Evolutionary conservation across 2,329 filamentous ascomycete genomes (phyloP), one percentile per base, ranked within the genome.

Genomic region (Exophiala oligosperma): DNA sequence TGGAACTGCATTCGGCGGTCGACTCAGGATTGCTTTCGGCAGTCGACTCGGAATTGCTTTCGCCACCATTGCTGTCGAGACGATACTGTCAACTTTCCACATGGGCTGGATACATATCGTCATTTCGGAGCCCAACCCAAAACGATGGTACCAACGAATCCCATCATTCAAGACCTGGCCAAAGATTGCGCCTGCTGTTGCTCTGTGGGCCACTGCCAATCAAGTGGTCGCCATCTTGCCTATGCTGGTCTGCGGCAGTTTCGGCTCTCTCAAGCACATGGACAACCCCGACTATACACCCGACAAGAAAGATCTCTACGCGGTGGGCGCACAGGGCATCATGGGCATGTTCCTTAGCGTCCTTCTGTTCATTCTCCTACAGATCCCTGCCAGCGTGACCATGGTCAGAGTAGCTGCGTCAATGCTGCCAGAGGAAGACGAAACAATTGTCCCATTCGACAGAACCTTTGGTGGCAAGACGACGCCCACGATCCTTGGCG

Each of bases 401-500:
- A 84, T 96, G 59, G 81, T 89, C 64, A 91, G 93, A 62, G 86
- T 96, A 37, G 91, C 96, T 72, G 92, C 92, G 5, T 93, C 90
- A 49, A 85, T 96, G 66, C 84, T 97, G 2, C 84, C 91, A 0
- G 87, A 91, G 59, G 86, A 90, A 17, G 83, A 92, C 65, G 88
- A 95, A 75, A 86, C 90, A 26, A 89, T 97, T 64, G 87, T 97
- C 37, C 88, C 91, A 32, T 96, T 97, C 68, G 93, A 97, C 79
- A 89, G 92, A 64, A 88, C 87, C 29, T 95, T 95, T 69, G 84
- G 83, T 63, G 90, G 90, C 66, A 88, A 86, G 70, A 84, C 93
- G 28, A 84, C 88, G 64, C 86, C 90, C n/a, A 83, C 84, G 59
- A 81, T 91, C 50, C 78, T 91, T n/a, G 87, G 85, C 59, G 90